phyloP scores from a whole-genome alignment of 441 rosid species.

The Pelargonium citronellum region DNA sequence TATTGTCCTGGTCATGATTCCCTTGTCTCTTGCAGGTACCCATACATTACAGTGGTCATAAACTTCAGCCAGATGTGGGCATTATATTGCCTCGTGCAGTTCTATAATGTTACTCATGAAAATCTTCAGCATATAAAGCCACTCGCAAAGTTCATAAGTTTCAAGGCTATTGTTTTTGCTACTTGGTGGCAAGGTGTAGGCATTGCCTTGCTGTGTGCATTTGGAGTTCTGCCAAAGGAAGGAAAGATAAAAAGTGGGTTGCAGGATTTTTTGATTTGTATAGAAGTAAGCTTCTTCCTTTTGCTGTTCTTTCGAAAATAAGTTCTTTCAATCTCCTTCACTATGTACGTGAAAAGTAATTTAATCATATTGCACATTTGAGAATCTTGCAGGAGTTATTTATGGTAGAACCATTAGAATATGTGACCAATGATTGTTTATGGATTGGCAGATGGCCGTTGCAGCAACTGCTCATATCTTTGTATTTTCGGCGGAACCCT shows the following conservation, averaged over 20 bases:
- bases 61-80: slow-evolving; percentile 99
- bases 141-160: slow-evolving; percentile 79
- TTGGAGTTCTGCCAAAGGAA: slow-evolving; percentile 53
- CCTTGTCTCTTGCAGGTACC: slow-evolving; percentile 48
- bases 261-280: slow-evolving; percentile 79
- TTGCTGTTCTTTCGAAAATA: background rate
- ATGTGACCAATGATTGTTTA: background rate
- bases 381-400: background rate
- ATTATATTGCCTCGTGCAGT: slow-evolving; percentile 76
- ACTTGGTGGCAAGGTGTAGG: slow-evolving; percentile 98
- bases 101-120: slow-evolving; percentile 71
- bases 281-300: slow-evolving; percentile 50
- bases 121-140: slow-evolving; percentile 68
- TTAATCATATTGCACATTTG: background rate
- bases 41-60: slow-evolving; percentile 57
- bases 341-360: background rate
- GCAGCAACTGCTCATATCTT: slow-evolving; percentile 77
- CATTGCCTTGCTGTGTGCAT: slow-evolving; percentile 52
- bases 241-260: slow-evolving; percentile 48
- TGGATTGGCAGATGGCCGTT: slow-evolving; percentile 59
- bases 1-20: background rate
- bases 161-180: slow-evolving; percentile 86
- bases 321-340: background rate
- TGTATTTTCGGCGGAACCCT: slow-evolving; percentile 68
- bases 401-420: background rate